These are phyloP conservation scores for Phytophthora tentaculata DNA, from an alignment of 352 stramenopile species.

Conservation along the genomic window DNA sequence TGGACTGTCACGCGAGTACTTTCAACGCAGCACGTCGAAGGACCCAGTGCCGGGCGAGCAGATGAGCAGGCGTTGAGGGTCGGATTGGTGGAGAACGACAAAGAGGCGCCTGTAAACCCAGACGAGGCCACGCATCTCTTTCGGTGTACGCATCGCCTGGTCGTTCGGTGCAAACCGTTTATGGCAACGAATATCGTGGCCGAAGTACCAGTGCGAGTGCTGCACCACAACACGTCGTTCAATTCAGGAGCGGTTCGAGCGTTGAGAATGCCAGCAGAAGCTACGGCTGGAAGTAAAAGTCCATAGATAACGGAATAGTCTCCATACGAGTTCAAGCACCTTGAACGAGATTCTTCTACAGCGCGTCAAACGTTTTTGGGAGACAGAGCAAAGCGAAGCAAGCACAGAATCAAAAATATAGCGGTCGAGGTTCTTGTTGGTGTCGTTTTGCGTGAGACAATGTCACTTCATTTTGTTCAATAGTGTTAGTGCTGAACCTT, in stretches of 20 bases:
- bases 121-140: conserved; percentile 36
- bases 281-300: conserved; percentile 22
- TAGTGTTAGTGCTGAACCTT: too few species aligned
- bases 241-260: conserved; percentile 9
- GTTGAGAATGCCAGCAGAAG: conserved; percentile 25
- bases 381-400: background rate
- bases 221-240: conserved; percentile 33
- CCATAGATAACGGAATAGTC: conserved; percentile 10
- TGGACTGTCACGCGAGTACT: conserved; percentile 33
- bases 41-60: conserved; percentile 16
- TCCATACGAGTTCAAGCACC: conserved; percentile 7
- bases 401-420: background rate
- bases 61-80: conserved; percentile 24
- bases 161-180: conserved; percentile 40
- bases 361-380: background rate
- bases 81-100: conserved; percentile 26
- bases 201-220: conserved; percentile 33
- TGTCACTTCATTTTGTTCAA: too few species aligned
- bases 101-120: conserved; percentile 29
- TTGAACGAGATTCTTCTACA: background rate
- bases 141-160: conserved; percentile 34
- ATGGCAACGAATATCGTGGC: conserved; percentile 25
- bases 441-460: too few species aligned
- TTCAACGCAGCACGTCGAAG: conserved; percentile 23
- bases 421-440: too few species aligned